Conservation (phyloP, 768 basidiomycete species). For the Mycena rosella region DNA sequence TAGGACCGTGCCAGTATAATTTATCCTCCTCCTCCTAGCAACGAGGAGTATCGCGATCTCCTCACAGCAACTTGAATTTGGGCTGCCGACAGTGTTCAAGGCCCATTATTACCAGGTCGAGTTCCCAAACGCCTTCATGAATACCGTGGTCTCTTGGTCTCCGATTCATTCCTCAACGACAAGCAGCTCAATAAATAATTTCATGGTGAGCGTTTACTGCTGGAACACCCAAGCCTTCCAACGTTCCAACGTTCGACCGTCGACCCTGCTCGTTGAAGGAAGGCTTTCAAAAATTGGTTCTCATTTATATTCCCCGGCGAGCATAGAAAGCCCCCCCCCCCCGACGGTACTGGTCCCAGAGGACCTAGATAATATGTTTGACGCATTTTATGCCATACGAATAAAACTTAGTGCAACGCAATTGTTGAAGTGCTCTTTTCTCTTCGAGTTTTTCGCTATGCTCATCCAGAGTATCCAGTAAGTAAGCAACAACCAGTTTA, state of each 20-base stretch:
- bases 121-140: slow-evolving; percentile 15
- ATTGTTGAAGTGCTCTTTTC: no score
- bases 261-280: neutral
- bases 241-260: neutral
- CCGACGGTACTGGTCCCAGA: neutral
- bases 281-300: neutral
- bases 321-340: no score
- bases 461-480: no score
- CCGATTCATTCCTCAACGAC: neutral
- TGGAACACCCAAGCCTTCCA: neutral
- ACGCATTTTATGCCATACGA: neutral
- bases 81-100: no score
- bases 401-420: no score
- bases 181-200: neutral
- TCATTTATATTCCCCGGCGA: neutral
- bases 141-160: neutral
- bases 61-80: no score
- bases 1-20: no score
- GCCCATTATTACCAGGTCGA: no score
- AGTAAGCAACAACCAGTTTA: no score
- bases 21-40: no score
- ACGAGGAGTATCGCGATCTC: no score
- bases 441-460: no score
- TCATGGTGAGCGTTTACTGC: neutral
- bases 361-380: neutral